These are phyloP conservation scores for Adiantum capillusveneris DNA, from an alignment of 75 land plant genomes.

Conservation along the genomic window DNA sequence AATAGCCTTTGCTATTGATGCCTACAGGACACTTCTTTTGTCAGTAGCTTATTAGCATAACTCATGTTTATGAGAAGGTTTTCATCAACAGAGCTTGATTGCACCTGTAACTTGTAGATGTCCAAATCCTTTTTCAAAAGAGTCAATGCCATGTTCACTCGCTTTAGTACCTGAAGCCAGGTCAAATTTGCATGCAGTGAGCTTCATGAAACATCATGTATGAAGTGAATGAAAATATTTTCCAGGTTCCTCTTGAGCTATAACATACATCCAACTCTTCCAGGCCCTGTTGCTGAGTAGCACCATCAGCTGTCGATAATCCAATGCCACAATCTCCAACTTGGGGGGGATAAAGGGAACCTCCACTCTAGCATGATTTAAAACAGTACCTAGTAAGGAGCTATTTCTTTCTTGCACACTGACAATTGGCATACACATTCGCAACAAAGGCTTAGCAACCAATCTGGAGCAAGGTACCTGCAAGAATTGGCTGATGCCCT, in stretches of 20 bases:
- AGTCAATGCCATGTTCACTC: constrained; percentile 69
- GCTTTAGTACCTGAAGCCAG: constrained; percentile 60
- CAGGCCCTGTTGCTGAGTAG: constrained; percentile 5
- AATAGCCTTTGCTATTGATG: constrained; percentile 95
- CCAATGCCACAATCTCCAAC: constrained; percentile 9
- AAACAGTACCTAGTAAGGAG: too few species aligned
- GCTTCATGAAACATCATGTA: not conserved
- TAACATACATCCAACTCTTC: constrained; percentile 1
- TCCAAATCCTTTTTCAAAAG: constrained; percentile 93
- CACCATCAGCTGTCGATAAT: constrained; percentile 7
- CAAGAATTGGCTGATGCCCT: constrained; percentile 82
- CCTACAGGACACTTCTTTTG: constrained; percentile 25
- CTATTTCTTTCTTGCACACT: too few species aligned
- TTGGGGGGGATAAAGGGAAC: constrained; percentile 5
- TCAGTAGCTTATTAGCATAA: too few species aligned
- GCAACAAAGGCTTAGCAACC: too few species aligned
- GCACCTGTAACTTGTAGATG: constrained; percentile 90
- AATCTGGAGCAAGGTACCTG: too few species aligned
- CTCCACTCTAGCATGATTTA: constrained; percentile 4
- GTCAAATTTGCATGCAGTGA: not conserved
- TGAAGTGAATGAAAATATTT: not conserved
- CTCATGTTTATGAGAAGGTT: too few species aligned
- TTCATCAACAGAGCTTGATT: not conserved
- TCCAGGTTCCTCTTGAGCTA: not conserved
- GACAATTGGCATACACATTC: too few species aligned